phyloP scores from a whole-genome alignment of 257 asterid species.

The Penstemon barbatus region DNA sequence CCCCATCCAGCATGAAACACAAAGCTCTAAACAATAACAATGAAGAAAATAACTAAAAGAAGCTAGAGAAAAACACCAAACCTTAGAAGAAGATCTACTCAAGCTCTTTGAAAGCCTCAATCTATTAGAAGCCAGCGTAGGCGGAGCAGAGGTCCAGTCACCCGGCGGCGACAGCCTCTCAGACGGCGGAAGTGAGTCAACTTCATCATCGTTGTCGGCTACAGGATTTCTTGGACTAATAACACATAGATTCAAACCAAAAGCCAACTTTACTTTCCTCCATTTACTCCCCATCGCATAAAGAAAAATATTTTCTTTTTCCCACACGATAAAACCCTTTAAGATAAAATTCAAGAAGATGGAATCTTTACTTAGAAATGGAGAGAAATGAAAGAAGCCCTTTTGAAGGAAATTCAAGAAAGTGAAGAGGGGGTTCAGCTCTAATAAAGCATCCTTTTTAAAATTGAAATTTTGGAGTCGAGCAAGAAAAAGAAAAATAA shows the following conservation, averaged over 20 bases:
- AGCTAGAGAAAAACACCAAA: constrained; percentile 29
- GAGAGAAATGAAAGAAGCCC: constrained; percentile 15
- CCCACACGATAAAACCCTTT: not conserved
- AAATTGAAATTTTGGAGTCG: constrained; percentile 1
- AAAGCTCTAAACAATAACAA: not conserved
- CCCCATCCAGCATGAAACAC: not conserved
- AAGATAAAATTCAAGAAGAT: not conserved
- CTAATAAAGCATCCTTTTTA: constrained; percentile 21
- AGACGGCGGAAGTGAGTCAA: constrained; percentile 41
- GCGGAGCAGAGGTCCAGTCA: constrained; percentile 58
- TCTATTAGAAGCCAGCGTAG: constrained; percentile 53
- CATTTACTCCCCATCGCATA: constrained; percentile 79
- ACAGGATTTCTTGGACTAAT: constrained; percentile 50
- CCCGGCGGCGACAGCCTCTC: constrained; percentile 55
- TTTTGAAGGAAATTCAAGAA: constrained; percentile 29
- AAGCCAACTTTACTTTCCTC: constrained; percentile 85
- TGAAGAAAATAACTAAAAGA: not conserved
- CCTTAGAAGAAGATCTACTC: constrained; percentile 86
- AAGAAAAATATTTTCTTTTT: not conserved
- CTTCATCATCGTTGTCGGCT: constrained; percentile 46
- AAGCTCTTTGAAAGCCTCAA: constrained; percentile 78
- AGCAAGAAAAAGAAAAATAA: constrained; percentile 39
- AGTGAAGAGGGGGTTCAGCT: constrained; percentile 23
- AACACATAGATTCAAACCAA: constrained; percentile 83
- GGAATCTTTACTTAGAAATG: not conserved